phyloP scores from a whole-genome alignment of 176 grass and related monocot genomes.

The Ensete ventricosum region DNA sequence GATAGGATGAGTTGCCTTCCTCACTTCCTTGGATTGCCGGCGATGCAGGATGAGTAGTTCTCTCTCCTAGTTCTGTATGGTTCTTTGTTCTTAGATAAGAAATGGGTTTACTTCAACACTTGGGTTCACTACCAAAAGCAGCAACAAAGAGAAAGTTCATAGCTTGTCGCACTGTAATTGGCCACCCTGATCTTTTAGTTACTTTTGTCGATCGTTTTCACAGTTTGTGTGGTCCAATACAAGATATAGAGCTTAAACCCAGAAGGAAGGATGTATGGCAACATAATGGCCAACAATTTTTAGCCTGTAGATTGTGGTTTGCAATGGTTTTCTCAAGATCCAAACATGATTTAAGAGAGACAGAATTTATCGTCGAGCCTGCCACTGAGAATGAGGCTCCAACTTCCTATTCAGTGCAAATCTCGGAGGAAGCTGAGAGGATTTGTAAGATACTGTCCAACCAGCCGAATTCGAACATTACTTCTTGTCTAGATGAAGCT shows the following conservation, averaged over 20 bases:
- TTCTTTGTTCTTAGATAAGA: background rate
- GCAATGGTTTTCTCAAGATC: background rate
- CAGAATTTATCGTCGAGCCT: constrained; percentile 7
- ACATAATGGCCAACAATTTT: background rate
- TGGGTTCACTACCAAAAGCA: background rate
- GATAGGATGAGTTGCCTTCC: too few relatives aligned
- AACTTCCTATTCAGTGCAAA: background rate
- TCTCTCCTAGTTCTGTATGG: background rate
- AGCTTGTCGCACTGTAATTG: background rate
- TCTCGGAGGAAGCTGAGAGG: constrained; percentile 26
- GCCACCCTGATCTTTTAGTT: background rate
- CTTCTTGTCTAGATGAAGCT: constrained; percentile 29
- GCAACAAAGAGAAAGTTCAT: background rate
- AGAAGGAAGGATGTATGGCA: background rate
- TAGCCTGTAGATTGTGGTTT: background rate
- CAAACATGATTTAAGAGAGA: background rate
- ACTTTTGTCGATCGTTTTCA: background rate
- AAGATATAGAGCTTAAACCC: background rate
- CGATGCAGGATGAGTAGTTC: too few relatives aligned
- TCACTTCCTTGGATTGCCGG: too few relatives aligned
- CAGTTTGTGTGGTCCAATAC: background rate
- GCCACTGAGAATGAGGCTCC: background rate
- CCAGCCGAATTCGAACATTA: constrained; percentile 12
- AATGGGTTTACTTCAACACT: background rate
- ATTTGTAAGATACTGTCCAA: constrained; percentile 38